Evolutionary conservation across 495 filamentous ascomycete genomes (phyloP), one percentile per base, ranked within the genome.

Genomic region (Thozetella sp.): DNA sequence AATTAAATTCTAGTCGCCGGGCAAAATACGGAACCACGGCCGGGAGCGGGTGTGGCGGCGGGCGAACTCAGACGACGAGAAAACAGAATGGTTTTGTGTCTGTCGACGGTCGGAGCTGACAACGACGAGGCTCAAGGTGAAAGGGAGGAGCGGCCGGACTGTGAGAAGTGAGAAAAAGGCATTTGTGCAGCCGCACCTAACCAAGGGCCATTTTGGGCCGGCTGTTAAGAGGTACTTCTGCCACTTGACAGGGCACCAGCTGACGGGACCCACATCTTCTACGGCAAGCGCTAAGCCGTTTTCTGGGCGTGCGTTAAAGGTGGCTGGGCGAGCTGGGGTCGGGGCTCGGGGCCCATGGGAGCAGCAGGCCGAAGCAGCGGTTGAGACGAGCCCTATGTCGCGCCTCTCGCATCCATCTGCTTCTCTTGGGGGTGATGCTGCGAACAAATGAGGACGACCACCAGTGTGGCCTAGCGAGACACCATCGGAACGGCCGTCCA

Each of bases 121-220:
- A n/a, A 17, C 12, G 43, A 19, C 43, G 43, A 48, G 43, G 43
- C 43, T 48, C 43, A 48, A 48, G 43, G 43, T 48, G 43, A 48
- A n/a, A 19, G 43, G 43, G 20, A 48, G 20, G 43, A 48, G 43
- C 43, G 43, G 20, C 11, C 43, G 43, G 9, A 48, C 43, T n/a
- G 43, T 48, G 43, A n/a, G 43, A 48, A 6, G 43, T 48, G 43
- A 48, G 43, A 48, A 48, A 48, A 48, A 15, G 43, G 43, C 43
- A n/a, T 48, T 48, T 48, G 43, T 48, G 43, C 43, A 48, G 43
- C 43, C 43, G 43, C 43, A 48, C 43, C 43, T 4, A 48, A 48
- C 6, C 12, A 48, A 3, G 43, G 11, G 12, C 43, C 43, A 48
- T 13, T 48, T 48, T 48, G 10, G 9, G 10, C 6, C 11, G 3